phyloP scores from a whole-genome alignment of 75 land plant genomes.

The Selaginella moellendorffii region DNA sequence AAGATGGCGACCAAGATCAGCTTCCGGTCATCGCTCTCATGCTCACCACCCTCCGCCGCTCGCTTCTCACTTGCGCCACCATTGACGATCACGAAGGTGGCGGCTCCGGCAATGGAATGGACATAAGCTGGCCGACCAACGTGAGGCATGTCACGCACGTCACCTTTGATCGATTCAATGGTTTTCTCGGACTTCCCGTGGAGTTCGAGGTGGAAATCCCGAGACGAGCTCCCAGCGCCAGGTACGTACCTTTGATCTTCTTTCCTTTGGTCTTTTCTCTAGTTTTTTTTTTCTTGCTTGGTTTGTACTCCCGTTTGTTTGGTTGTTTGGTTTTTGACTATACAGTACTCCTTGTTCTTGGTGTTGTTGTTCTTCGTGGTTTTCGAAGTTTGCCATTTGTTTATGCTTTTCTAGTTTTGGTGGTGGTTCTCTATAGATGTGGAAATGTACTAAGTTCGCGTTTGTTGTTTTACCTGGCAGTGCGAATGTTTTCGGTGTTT shows the following conservation, averaged over 20 bases:
- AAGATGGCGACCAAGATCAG: not conserved
- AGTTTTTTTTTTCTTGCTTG: too few species aligned
- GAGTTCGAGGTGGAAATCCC: slow-evolving; percentile 80
- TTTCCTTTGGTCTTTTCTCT: too few species aligned
- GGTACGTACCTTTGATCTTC: slow-evolving; percentile 27
- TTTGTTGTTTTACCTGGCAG: slow-evolving; percentile 41
- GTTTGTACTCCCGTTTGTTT: too few species aligned
- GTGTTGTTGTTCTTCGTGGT: too few species aligned
- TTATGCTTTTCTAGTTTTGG: too few species aligned
- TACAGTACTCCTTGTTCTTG: too few species aligned
- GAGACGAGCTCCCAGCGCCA: slow-evolving; percentile 65
- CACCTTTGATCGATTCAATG: slow-evolving; percentile 80
- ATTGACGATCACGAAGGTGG: slow-evolving; percentile 18
- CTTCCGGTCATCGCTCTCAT: slow-evolving; percentile 33
- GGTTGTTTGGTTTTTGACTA: too few species aligned
- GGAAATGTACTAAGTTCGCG: too few species aligned
- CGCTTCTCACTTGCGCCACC: slow-evolving; percentile 30
- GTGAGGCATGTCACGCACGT: slow-evolving; percentile 82
- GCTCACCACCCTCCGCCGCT: slow-evolving; percentile 36
- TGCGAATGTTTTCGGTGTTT: slow-evolving; percentile 82
- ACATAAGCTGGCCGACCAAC: slow-evolving; percentile 90
- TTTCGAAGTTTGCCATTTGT: not conserved
- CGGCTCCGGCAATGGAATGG: slow-evolving; percentile 33
- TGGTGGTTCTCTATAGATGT: too few species aligned
- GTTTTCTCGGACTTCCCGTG: slow-evolving; percentile 75